Evolutionary conservation across 2,329 filamentous ascomycete genomes (phyloP), one percentile per base, ranked within the genome.

Genomic region (Arthrinium puccinioides): DNA sequence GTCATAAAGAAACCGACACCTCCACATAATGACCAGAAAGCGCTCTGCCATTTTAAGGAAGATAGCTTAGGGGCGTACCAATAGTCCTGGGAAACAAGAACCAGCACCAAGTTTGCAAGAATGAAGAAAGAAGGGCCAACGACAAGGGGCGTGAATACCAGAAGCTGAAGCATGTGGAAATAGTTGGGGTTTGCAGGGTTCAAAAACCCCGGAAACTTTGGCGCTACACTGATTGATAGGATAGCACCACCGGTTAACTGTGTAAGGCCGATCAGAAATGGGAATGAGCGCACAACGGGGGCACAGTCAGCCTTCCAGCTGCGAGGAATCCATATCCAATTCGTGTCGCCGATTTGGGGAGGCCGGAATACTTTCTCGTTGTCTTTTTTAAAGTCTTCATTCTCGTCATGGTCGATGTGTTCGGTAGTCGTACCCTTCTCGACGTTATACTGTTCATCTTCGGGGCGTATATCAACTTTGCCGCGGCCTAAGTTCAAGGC

Each of bases 51-150:
- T 21, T 26, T 24, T n/a, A 40, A 41, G 7, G 36, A 39, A 16
- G n/a, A n/a, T 8, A 31, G 21, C 21, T 42, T 41, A 15, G 45
- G 44, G 29, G 33, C 38, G 34, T 41, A 46, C 45, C 40, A 46
- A 26, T 10, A 33, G 19, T 41, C 36, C 34, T 46, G 41, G 13
- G 31, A 10, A 32, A 18, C 33, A 24, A 48, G 31, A 8, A 40
- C 14, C 27, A 46, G 38, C 25, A 21, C 25, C 18, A 40, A 9
- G 33, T 46, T 46, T 20, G 36, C 40, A 6, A 44, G 7, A 15
- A 45, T 19, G 25, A 44, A 44, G 32, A 47, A 25, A 4, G 19
- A 37, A 15, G 37, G 37, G 28, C 41, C 45, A 4, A 44, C 26
- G n/a, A 37, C 9, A n/a, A 42, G 32, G 2, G 41, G 43, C 18